These are phyloP conservation scores for Rhizoctonia solani DNA, from an alignment of 1,284 basidiomycete genomes.

Conservation along the genomic window DNA sequence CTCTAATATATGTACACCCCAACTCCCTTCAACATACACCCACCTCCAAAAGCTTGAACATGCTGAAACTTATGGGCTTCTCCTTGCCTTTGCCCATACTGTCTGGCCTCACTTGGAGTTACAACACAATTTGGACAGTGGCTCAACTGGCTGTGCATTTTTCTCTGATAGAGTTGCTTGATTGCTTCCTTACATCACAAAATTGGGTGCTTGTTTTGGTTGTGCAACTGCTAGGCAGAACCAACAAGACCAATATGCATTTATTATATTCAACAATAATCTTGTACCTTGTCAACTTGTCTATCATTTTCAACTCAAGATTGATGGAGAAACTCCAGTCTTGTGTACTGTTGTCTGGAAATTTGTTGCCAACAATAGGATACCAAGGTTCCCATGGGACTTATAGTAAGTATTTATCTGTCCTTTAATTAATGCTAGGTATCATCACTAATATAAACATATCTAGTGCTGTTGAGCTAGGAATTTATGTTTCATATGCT, in stretches of 20 bases:
- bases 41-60: background rate
- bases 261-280: background rate
- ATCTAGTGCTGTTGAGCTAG: too few relatives aligned
- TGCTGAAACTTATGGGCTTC: background rate
- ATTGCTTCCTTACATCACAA: background rate
- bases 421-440: too few relatives aligned
- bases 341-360: constrained; percentile 36
- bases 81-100: constrained; percentile 31
- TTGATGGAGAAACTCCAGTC: constrained; percentile 32
- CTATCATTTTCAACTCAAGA: background rate
- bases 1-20: background rate
- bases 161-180: background rate
- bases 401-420: constrained; percentile 40
- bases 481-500: too few relatives aligned
- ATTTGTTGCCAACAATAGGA: constrained; percentile 35
- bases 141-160: background rate
- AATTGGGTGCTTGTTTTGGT: background rate
- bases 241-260: background rate
- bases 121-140: background rate
- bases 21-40: background rate
- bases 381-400: constrained; percentile 43
- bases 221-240: background rate
- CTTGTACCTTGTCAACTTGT: background rate
- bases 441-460: too few relatives aligned
- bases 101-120: constrained; percentile 40